Percentiles rank a stretch among this genome's conserved stretches.
Evolutionary conservation across 73 alveolate genomes (phyloP).

Genomic region (Paramecium biaurelia): DNA sequence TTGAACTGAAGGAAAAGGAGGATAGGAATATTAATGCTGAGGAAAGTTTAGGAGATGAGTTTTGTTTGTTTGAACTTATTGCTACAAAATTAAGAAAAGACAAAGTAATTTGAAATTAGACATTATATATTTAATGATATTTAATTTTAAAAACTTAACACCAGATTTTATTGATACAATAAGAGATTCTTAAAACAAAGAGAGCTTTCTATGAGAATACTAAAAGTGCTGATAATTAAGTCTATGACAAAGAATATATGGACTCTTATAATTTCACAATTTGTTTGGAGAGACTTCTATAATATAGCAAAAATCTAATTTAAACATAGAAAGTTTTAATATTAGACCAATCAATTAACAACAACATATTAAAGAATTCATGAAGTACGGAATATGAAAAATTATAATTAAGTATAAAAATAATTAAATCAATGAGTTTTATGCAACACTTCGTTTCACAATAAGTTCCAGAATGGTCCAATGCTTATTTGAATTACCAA

Average conservation of each 20-base stretch:
- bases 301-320: too few species aligned
- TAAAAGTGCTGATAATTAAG: too few species aligned
- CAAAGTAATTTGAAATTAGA: neutral
- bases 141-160: neutral
- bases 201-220: too few species aligned
- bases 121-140: neutral
- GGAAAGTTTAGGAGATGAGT: neutral
- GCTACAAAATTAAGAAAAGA: conserved; percentile 45
- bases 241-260: too few species aligned
- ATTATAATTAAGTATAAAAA: neutral
- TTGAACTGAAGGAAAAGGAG: neutral
- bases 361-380: neutral
- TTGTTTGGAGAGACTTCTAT: too few species aligned
- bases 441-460: neutral
- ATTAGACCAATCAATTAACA: neutral
- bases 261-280: too few species aligned
- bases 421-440: neutral
- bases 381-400: neutral
- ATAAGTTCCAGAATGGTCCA: neutral
- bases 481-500: neutral
- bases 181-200: too few species aligned
- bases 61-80: conserved; percentile 7
- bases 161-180: neutral
- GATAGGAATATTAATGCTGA: conserved; percentile 12
- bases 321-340: neutral